Conservation (phyloP, 805 yeast genomes). For the Wickerhamiella siamensis region DNA sequence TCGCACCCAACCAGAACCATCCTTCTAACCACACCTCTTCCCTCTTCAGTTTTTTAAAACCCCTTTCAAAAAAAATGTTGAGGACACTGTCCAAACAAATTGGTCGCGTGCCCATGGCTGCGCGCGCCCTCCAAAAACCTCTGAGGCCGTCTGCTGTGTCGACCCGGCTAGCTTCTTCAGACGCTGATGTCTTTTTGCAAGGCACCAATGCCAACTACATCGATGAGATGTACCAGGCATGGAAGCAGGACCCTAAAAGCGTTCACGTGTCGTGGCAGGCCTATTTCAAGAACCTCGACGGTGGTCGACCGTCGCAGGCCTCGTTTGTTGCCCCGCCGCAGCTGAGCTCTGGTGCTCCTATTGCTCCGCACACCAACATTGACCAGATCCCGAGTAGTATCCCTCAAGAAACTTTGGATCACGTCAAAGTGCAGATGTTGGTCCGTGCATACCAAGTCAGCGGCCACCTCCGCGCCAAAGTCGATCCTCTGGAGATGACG, state of each 20-base stretch:
- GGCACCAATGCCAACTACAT: slow-evolving; percentile 80
- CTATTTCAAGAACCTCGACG: slow-evolving; percentile 80
- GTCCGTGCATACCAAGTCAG: slow-evolving; percentile 98
- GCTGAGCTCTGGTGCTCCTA: slow-evolving; percentile 64
- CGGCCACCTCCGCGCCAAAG: slow-evolving; percentile 90
- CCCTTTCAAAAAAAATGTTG: neutral
- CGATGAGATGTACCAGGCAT: slow-evolving; percentile 94
- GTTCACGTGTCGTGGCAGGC: slow-evolving; percentile 95
- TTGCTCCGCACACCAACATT: slow-evolving; percentile 44
- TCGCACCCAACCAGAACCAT: neutral
- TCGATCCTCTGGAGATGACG: slow-evolving; percentile 88
- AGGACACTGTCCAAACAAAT: slow-evolving; percentile 3
- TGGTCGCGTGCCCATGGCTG: slow-evolving; percentile 1
- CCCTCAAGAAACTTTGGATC: slow-evolving; percentile 30
- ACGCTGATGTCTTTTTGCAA: slow-evolving; percentile 60
- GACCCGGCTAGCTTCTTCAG: slow-evolving; percentile 14
- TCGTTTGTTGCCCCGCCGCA: slow-evolving; percentile 92
- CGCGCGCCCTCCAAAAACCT: neutral
- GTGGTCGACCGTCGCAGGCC: slow-evolving; percentile 46
- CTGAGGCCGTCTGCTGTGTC: neutral
- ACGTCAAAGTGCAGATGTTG: slow-evolving; percentile 86
- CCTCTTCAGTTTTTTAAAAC: neutral
- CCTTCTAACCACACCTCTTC: neutral
- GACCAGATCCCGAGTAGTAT: slow-evolving; percentile 19
- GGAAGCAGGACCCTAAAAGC: slow-evolving; percentile 78